These are phyloP conservation scores for Beauveria pseudobassiana DNA, from an alignment of 2,329 filamentous ascomycete genomes.

Conservation along the genomic window DNA sequence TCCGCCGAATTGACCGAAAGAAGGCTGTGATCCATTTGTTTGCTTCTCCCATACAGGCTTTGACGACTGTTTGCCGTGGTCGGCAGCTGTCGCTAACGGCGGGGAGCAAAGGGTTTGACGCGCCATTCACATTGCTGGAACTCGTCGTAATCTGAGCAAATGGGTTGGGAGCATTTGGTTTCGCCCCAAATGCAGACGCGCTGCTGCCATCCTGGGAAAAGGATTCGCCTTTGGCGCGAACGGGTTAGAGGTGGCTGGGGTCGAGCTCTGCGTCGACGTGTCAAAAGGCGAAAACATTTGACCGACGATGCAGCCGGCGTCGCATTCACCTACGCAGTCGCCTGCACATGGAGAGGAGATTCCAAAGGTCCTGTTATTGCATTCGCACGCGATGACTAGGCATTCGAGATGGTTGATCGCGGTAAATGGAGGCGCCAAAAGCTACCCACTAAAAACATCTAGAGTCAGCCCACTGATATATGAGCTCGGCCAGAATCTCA, in stretches of 20 bases:
- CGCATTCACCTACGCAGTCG: slow-evolving; percentile 29
- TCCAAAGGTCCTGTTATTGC: neutral
- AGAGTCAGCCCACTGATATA: neutral
- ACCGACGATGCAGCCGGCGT: slow-evolving; percentile 33
- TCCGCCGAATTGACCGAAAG: neutral
- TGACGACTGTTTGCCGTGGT: neutral
- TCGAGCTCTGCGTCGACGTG: slow-evolving; percentile 27
- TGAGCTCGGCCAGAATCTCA: neutral
- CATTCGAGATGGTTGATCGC: slow-evolving; percentile 8
- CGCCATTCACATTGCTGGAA: slow-evolving; percentile 14
- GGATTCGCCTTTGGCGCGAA: slow-evolving; percentile 25
- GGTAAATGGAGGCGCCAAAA: slow-evolving; percentile 8
- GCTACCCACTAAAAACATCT: slow-evolving; percentile 8
- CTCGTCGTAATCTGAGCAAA: slow-evolving; percentile 22
- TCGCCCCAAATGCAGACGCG: slow-evolving; percentile 15
- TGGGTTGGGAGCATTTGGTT: slow-evolving; percentile 17
- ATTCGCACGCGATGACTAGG: slow-evolving; percentile 5
- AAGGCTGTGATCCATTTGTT: neutral
- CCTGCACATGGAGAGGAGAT: slow-evolving; percentile 26
- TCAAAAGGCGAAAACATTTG: slow-evolving; percentile 32
- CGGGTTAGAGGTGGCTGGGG: slow-evolving; percentile 26
- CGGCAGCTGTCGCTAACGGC: neutral
- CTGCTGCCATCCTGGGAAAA: slow-evolving; percentile 26
- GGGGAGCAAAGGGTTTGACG: slow-evolving; percentile 6
- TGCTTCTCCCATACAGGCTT: neutral